phyloP scores from a whole-genome alignment of 495 filamentous ascomycete genomes.

The Tuber umbilicatum region DNA sequence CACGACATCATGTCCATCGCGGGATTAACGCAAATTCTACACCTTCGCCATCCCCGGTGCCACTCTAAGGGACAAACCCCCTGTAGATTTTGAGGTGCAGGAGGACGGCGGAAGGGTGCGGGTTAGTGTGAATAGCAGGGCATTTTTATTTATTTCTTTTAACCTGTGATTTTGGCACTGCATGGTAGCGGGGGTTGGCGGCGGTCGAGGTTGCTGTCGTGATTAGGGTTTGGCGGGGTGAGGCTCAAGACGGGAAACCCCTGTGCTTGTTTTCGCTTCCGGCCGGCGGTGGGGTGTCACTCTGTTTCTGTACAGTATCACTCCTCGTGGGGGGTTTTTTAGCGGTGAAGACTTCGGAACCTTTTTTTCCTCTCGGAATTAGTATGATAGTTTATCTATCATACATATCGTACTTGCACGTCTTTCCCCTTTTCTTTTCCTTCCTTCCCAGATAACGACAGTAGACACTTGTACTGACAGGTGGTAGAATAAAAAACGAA shows the following conservation, averaged over 20 bases:
- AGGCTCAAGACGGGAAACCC: background rate
- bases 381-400: background rate
- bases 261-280: background rate
- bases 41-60: too few species aligned
- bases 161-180: background rate
- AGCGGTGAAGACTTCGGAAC: background rate
- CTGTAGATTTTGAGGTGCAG: background rate
- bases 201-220: background rate
- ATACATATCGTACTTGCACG: background rate
- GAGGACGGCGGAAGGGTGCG: background rate
- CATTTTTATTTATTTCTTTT: background rate
- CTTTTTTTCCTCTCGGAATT: background rate
- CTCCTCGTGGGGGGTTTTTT: background rate
- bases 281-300: background rate
- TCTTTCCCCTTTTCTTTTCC: background rate
- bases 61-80: background rate
- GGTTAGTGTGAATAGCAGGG: too few species aligned
- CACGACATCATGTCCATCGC: too few species aligned
- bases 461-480: background rate
- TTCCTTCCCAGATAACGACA: background rate
- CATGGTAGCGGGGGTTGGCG: background rate
- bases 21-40: too few species aligned
- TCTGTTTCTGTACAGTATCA: background rate
- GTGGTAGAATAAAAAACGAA: background rate
- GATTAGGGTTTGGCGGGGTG: background rate